Base-by-base conservation (phyloP, 305 asterid species). In the Fraxinus floribunda region DNA sequence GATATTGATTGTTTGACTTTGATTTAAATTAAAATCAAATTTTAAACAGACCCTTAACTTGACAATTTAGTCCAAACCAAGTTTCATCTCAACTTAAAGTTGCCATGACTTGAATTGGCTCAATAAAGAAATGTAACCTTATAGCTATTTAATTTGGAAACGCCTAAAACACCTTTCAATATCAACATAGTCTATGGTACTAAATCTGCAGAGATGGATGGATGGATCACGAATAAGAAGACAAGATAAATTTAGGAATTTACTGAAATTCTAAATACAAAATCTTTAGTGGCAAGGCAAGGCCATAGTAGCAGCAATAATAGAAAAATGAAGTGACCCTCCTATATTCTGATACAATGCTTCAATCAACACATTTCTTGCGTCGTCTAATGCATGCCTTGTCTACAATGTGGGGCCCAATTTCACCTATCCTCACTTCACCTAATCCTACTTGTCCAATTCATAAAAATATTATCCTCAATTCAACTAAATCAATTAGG, bases 321-420 rank as follows among this genome's bases (percentile, higher is more conserved):
- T 70, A 70, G 75, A 70, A 30, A 66, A 66, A 4, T 15, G 22
- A 15, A 70, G 9, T 68, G 75, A 13, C 55, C 52, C 52, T 2
- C 34, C 15, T 68, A 18, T 52, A 16, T 7, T 60, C 30, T 60
- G 70, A 60, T 20, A 2, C 26, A 20, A 20, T 60, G 70, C 70
- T 66, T 66, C 74, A 66, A 70, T 30, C 39, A 24, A 30, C 11
- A 30, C 20, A 70, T 68, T 68, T 68, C 38, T 29, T 29, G 20
- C 39, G 39, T 68, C 75, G 75, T 68, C 75, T 68, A 68, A 68
- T 70, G 75, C 75, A 68, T 30, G 75, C 30, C 75, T 30, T 30
- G 41, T 70, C 75, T 30, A 70, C 75, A 70, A 30, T 15, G 75
- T 70, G 6, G 75, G 75, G 46, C 4, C 20, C 75, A 70, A 11